A percentile compares a stretch with the other conserved stretches of the same genome.
phyloP scores from a whole-genome alignment of 768 basidiomycete genomes.

The Collybia nuda region DNA sequence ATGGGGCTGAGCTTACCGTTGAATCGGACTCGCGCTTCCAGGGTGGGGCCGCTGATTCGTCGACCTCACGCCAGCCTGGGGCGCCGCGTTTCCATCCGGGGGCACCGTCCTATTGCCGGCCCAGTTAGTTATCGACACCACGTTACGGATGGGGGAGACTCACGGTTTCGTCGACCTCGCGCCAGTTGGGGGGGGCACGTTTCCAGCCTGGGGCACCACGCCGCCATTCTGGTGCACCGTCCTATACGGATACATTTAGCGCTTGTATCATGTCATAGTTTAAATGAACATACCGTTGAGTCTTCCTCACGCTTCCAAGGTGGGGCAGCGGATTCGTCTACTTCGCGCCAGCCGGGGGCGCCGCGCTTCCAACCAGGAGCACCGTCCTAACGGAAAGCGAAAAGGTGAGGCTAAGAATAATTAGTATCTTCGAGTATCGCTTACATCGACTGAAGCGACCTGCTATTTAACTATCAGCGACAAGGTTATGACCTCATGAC shows the following conservation, averaged over 20 bases:
- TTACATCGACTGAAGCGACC: constrained; percentile 6
- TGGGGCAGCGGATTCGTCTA: not conserved
- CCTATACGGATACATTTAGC: no score
- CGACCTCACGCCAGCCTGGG: not conserved
- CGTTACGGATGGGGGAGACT: not conserved
- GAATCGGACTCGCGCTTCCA: constrained; percentile 6
- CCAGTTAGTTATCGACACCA: not conserved
- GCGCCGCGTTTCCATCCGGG: constrained; percentile 3
- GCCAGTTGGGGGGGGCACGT: not conserved
- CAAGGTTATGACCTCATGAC: no score
- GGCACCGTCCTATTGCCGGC: not conserved
- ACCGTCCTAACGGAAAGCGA: not conserved
- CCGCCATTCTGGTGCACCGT: not conserved
- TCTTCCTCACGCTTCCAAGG: constrained; percentile 1
- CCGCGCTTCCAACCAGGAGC: constrained; percentile 3
- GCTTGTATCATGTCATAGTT: no score
- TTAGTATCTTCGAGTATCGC: not conserved
- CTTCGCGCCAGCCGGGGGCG: constrained; percentile 3
- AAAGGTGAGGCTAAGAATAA: no score
- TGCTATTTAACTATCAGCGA: not conserved
- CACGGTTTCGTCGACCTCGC: no score
- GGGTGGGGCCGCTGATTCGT: constrained; percentile 4
- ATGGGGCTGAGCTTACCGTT: no score
- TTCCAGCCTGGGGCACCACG: not conserved
- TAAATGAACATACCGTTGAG: no score